These are phyloP conservation scores for Sequoia sempervirens DNA, from an alignment of 75 land plant species.

Conservation along the genomic window DNA sequence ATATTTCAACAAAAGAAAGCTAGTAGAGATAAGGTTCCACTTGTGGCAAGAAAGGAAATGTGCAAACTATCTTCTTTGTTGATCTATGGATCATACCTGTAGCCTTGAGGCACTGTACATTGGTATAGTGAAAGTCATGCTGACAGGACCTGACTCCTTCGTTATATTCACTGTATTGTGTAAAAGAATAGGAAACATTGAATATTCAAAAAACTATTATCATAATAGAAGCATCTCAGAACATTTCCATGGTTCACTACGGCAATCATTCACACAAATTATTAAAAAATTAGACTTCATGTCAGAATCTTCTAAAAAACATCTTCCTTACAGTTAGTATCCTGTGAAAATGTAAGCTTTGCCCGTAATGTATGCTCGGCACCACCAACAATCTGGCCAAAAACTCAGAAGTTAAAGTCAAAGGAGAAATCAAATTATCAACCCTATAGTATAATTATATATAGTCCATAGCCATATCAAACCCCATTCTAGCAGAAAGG, in stretches of 20 bases:
- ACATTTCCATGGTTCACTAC: not conserved
- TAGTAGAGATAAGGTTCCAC: not conserved
- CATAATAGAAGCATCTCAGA: not conserved
- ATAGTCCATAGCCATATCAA: not conserved
- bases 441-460: not conserved
- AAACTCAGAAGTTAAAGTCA: constrained; percentile 5
- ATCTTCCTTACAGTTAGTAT: constrained; percentile 63
- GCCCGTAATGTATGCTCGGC: constrained; percentile 89
- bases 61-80: not conserved
- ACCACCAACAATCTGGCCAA: constrained; percentile 85
- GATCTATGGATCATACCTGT: constrained; percentile 46
- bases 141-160: constrained; percentile 90
- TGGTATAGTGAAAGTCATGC: constrained; percentile 93
- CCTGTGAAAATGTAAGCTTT: constrained; percentile 89
- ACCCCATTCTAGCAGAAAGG: not conserved
- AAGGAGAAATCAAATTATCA: not conserved
- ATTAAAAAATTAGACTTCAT: not conserved
- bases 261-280: not conserved
- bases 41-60: too few species aligned
- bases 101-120: constrained; percentile 90
- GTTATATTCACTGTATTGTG: constrained; percentile 68
- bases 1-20: not conserved
- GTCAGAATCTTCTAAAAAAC: not conserved
- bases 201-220: not conserved
- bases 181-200: not conserved